These are phyloP conservation scores for Citrus sp. DNA, from an alignment of 345 rosid genomes.

Conservation along the genomic window DNA sequence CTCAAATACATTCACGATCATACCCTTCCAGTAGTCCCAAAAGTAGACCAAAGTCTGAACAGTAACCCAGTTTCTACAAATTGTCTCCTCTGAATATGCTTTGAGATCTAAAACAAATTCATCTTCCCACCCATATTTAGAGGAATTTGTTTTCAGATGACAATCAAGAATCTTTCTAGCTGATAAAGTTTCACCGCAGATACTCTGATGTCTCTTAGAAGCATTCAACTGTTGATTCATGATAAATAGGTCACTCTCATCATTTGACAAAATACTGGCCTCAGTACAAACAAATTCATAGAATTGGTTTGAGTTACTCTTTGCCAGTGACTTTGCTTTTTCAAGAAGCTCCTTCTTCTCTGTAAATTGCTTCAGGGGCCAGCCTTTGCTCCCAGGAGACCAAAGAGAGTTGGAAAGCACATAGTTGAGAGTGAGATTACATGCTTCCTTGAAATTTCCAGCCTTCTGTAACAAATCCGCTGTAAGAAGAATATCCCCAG, in stretches of 20 bases:
- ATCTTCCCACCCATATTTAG: constrained; percentile 28
- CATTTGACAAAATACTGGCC: constrained; percentile 23
- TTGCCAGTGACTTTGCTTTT: constrained; percentile 35
- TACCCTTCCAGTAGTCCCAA: constrained; percentile 49
- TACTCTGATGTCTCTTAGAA: constrained; percentile 25
- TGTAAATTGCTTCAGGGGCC: constrained; percentile 45
- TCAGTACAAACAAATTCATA: constrained; percentile 27
- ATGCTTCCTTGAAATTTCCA: constrained; percentile 30
- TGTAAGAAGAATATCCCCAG: constrained; percentile 31
- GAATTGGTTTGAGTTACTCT: constrained; percentile 20
- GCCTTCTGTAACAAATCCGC: constrained; percentile 39
- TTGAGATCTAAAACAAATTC: constrained; percentile 17
- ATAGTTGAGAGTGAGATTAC: constrained; percentile 27
- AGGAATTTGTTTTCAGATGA: constrained; percentile 17
- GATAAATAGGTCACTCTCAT: constrained; percentile 13
- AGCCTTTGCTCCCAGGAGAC: constrained; percentile 36
- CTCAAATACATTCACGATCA: constrained; percentile 21
- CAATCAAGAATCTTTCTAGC: constrained; percentile 40
- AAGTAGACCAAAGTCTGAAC: constrained; percentile 34
- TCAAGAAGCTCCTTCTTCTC: constrained; percentile 28
- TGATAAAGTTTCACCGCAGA: constrained; percentile 38
- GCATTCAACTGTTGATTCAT: constrained; percentile 28
- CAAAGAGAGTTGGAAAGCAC: constrained; percentile 42
- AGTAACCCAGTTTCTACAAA: constrained; percentile 14
- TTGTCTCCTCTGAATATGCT: constrained; percentile 13